These are phyloP conservation scores for Discostella pseudostelligera DNA, from an alignment of 108 stramenopile species.

Conservation along the genomic window DNA sequence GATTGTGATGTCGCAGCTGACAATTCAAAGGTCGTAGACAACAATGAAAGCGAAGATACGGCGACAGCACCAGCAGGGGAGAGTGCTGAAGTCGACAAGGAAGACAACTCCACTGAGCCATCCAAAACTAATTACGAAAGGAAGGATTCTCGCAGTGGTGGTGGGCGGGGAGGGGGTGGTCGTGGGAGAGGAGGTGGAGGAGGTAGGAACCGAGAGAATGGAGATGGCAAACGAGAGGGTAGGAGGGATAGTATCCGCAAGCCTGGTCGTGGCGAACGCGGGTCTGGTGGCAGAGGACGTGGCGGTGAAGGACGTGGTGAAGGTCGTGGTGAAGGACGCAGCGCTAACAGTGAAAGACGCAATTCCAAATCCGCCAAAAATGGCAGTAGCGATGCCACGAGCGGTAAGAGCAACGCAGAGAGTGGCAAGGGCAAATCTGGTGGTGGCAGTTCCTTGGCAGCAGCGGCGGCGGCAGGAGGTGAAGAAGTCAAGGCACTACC, in stretches of 20 bases:
- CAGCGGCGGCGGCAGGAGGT: conserved; percentile 14
- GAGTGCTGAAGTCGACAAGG: too few species aligned
- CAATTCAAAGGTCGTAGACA: background rate
- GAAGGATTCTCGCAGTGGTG: conserved; percentile 3
- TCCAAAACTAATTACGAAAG: conserved; percentile 5
- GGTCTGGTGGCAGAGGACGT: conserved; percentile 15
- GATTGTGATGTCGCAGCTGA: background rate
- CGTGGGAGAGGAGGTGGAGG: conserved; percentile 30
- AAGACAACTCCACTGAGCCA: background rate
- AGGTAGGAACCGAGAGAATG: conserved; percentile 5
- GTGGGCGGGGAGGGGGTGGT: conserved; percentile 23
- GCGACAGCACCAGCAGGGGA: background rate
- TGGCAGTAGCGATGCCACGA: conserved; percentile 18
- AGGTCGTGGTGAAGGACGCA: conserved; percentile 10
- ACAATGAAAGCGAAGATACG: background rate
- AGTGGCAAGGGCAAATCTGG: too few species aligned
- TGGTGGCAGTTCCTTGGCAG: conserved; percentile 3
- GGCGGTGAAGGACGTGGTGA: conserved; percentile 27
- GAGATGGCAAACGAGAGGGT: conserved; percentile 1
- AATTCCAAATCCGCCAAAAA: conserved; percentile 11
- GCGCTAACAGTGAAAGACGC: conserved; percentile 11
- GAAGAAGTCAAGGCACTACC: conserved; percentile 1
- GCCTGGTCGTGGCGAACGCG: conserved; percentile 17
- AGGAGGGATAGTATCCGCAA: conserved; percentile 27
- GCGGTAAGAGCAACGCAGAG: too few species aligned